Percentiles rank a stretch among this genome's conserved stretches.
These are phyloP conservation scores for Xylariales sp. DNA, from an alignment of 2,329 filamentous ascomycete genomes.

Conservation along the genomic window DNA sequence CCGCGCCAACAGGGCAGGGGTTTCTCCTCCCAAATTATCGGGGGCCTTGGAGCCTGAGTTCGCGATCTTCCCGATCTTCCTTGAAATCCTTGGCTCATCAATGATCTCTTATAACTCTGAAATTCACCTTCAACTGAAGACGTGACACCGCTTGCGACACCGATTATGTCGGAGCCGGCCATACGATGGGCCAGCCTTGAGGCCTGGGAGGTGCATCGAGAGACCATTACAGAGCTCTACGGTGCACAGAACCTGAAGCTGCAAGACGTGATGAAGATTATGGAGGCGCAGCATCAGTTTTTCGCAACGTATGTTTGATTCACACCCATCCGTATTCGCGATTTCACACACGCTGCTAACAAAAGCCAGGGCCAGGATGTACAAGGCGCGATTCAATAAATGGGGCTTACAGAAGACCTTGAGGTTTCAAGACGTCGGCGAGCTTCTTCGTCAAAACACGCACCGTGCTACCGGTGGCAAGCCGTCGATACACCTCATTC, in stretches of 20 bases:
- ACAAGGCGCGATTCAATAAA: conserved; percentile 4
- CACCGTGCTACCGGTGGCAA: not conserved
- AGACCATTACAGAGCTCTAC: conserved; percentile 4
- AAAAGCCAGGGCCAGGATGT: conserved; percentile 3
- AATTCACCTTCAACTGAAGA: no score
- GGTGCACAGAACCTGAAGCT: not conserved
- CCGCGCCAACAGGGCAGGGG: no score
- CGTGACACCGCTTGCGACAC: no score
- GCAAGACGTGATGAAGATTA: conserved; percentile 1
- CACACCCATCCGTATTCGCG: not conserved
- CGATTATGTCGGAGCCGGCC: not conserved
- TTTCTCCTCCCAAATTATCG: no score
- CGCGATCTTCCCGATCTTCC: no score
- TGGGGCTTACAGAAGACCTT: conserved; percentile 4
- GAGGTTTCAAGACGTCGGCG: not conserved
- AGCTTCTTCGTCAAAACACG: conserved; percentile 4
- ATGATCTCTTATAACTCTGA: no score
- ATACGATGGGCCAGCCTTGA: not conserved
- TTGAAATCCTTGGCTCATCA: no score
- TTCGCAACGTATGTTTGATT: conserved; percentile 1
- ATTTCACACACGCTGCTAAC: no score
- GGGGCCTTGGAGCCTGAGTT: no score
- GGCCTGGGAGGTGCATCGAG: conserved; percentile 1
- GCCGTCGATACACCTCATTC: not conserved
- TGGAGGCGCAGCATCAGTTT: conserved; percentile 1